Percentiles rank a stretch among this genome's conserved stretches.
These are phyloP conservation scores for Xylariales sp. DNA, from an alignment of 2,329 filamentous ascomycete genomes.

Conservation along the genomic window DNA sequence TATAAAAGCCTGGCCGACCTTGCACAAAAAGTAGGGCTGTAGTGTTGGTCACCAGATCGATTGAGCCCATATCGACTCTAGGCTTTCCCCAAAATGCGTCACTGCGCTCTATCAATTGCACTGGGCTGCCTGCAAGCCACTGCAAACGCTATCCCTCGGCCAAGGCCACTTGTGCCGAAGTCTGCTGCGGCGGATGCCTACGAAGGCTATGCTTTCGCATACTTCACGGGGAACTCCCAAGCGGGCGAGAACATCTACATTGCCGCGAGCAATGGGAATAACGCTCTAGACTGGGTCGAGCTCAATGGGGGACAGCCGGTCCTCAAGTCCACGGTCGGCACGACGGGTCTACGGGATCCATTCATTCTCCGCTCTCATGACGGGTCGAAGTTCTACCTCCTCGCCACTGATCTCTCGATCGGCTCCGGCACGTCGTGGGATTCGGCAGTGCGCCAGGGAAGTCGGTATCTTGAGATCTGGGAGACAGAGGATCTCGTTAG, in stretches of 20 bases:
- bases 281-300: constrained; percentile 63
- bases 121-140: constrained; percentile 23
- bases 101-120: constrained; percentile 5
- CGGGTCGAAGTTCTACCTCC: constrained; percentile 62
- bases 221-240: constrained; percentile 59
- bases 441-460: constrained; percentile 59
- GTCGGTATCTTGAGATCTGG: constrained; percentile 65
- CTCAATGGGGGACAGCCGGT: constrained; percentile 61
- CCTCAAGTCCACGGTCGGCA: constrained; percentile 59
- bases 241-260: constrained; percentile 65
- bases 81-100: constrained; percentile 22
- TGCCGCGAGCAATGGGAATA: constrained; percentile 63
- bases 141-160: constrained; percentile 26
- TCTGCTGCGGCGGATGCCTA: constrained; percentile 28
- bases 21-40: not conserved
- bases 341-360: constrained; percentile 63
- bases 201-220: constrained; percentile 63
- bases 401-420: constrained; percentile 65
- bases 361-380: constrained; percentile 64
- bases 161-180: constrained; percentile 26
- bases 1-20: not conserved
- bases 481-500: constrained; percentile 61
- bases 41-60: not conserved
- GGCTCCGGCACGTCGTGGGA: constrained; percentile 65
- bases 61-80: not conserved